Conservation (phyloP, 2,329 filamentous ascomycete species). For the Ascochyta koolunga region DNA sequence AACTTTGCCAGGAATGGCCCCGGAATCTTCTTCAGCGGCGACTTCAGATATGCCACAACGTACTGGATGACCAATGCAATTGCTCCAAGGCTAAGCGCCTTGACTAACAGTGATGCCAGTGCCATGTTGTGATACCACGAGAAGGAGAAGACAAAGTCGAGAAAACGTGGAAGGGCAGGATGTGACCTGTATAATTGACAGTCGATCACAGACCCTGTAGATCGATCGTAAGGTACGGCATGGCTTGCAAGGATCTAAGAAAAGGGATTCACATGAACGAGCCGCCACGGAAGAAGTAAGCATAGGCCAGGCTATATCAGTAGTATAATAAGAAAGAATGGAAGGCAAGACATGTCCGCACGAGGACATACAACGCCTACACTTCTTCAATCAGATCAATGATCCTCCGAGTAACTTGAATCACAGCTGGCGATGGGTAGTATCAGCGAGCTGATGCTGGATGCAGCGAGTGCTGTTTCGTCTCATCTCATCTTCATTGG, state of each 20-base stretch:
- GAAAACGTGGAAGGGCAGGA: not conserved
- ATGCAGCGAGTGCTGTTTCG: not conserved
- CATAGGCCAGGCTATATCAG: not conserved
- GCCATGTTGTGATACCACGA: constrained; percentile 14
- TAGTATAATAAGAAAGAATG: not conserved
- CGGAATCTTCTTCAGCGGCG: constrained; percentile 39
- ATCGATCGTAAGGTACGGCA: not conserved
- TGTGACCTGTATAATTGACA: constrained; percentile 15
- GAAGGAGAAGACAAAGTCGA: not conserved
- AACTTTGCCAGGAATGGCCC: constrained; percentile 44
- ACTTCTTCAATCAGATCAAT: not conserved
- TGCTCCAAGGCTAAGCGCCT: constrained; percentile 19
- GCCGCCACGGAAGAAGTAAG: not conserved
- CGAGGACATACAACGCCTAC: too few species aligned
- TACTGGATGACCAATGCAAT: constrained; percentile 26
- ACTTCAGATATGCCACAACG: constrained; percentile 32
- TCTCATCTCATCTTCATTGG: not conserved
- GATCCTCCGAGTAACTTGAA: not conserved
- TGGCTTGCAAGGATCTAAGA: not conserved
- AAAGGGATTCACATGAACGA: not conserved
- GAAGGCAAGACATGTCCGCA: not conserved
- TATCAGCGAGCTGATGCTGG: not conserved
- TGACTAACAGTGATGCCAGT: constrained; percentile 21
- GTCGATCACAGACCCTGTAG: constrained; percentile 5
- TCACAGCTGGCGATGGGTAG: not conserved